A percentile compares a stretch with the other conserved stretches of the same genome.
phyloP scores from a whole-genome alignment of 2,329 filamentous ascomycete species.

The Parafenestella ontariensis region DNA sequence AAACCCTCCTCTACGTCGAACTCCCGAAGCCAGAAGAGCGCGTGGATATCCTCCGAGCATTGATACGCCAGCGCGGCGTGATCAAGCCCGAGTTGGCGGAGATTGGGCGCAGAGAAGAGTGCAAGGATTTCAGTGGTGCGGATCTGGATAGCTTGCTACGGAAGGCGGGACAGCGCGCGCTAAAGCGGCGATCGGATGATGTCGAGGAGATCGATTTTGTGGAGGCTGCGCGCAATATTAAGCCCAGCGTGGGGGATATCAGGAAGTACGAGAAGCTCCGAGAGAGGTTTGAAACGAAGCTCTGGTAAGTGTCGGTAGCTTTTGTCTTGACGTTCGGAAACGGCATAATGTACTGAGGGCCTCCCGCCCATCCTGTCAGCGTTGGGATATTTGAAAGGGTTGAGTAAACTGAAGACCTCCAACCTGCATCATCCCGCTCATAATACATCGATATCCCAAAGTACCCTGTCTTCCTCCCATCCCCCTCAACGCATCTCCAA shows the following conservation, averaged over 20 bases:
- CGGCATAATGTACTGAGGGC: not conserved
- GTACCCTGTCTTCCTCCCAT: too few species aligned
- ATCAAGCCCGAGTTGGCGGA: constrained; percentile 64
- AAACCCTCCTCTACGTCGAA: constrained; percentile 88
- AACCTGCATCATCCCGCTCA: too few species aligned
- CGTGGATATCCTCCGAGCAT: constrained; percentile 81
- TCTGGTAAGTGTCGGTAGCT: constrained; percentile 21
- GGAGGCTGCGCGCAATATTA: constrained; percentile 51
- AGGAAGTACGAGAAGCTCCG: constrained; percentile 63
- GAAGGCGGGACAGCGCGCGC: constrained; percentile 65
- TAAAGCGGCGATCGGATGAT: constrained; percentile 54
- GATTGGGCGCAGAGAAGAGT: constrained; percentile 70
- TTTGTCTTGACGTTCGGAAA: too few species aligned
- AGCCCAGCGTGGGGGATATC: constrained; percentile 64
- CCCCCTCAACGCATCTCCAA: too few species aligned
- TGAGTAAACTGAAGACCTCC: too few species aligned
- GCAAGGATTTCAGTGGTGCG: constrained; percentile 78
- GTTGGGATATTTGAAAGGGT: too few species aligned
- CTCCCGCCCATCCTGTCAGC: too few species aligned
- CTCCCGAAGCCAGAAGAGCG: constrained; percentile 80
- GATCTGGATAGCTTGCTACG: constrained; percentile 67
- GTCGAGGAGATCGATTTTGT: constrained; percentile 59
- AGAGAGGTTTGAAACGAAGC: constrained; percentile 52
- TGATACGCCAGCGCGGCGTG: constrained; percentile 58
- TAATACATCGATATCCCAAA: too few species aligned